These are phyloP conservation scores for Cicer yamashitae DNA, from an alignment of 306 rosid genomes.

Conservation along the genomic window DNA sequence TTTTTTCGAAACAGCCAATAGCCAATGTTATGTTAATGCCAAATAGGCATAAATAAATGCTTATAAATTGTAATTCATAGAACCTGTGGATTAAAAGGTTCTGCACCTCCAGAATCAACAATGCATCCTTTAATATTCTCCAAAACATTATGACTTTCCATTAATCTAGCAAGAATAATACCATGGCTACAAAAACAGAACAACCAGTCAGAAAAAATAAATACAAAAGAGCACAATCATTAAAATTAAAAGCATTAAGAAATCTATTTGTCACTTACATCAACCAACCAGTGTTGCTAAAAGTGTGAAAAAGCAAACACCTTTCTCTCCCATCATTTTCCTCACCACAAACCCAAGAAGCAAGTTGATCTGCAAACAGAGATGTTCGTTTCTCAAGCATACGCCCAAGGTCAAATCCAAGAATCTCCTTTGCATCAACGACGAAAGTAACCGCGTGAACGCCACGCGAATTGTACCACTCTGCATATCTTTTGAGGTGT, in stretches of 20 bases:
- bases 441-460: conserved; percentile 71
- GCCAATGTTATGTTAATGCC: too few relatives aligned
- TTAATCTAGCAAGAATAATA: conserved; percentile 62
- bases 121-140: conserved; percentile 79
- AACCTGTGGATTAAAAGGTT: conserved; percentile 85
- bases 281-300: conserved; percentile 97
- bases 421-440: conserved; percentile 63
- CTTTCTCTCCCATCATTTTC: conserved; percentile 70
- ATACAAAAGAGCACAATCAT: not conserved
- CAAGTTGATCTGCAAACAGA: conserved; percentile 57
- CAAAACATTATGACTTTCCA: conserved; percentile 56
- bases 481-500: conserved; percentile 80
- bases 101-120: conserved; percentile 92
- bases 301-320: conserved; percentile 76
- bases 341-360: conserved; percentile 59
- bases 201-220: not conserved
- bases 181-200: conserved; percentile 68
- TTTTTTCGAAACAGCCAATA: too few relatives aligned
- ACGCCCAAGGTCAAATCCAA: conserved; percentile 64
- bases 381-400: conserved; percentile 60
- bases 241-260: not conserved
- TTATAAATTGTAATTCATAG: not conserved
- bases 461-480: conserved; percentile 86
- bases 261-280: conserved; percentile 55
- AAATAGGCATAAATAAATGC: not conserved